Percentiles rank a stretch among this genome's conserved stretches.
Evolutionary conservation across 2,329 filamentous ascomycete species (phyloP).

Genomic region (Colletotrichum navitas): DNA sequence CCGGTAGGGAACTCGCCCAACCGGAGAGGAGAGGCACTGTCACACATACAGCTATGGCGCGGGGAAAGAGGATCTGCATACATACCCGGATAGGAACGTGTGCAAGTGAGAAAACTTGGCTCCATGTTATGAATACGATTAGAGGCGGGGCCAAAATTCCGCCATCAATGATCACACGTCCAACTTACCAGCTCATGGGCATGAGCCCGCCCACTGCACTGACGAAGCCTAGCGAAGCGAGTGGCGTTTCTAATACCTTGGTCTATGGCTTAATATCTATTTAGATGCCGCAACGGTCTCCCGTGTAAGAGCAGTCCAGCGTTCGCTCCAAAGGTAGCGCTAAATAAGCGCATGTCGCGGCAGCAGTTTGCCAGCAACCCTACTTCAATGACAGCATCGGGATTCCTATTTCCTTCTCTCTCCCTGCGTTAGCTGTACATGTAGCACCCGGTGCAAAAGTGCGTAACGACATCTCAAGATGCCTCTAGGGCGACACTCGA

Average conservation of each 20-base stretch:
- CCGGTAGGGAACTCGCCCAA: conserved; percentile 47
- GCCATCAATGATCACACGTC: not conserved
- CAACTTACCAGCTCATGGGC: not conserved
- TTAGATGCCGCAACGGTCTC: too few species aligned
- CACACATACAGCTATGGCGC: not conserved
- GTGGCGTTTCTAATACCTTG: not conserved
- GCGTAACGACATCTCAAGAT: not conserved
- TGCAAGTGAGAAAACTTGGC: not conserved
- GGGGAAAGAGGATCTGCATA: not conserved
- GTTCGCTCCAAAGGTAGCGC: not conserved
- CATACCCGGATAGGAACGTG: not conserved
- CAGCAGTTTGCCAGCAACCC: not conserved
- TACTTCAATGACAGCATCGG: not conserved
- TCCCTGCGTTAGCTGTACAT: not conserved
- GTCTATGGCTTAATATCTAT: not conserved
- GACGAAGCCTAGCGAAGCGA: not conserved
- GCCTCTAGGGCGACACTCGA: not conserved
- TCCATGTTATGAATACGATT: not conserved
- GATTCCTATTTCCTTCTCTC: not conserved
- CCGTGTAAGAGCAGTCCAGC: too few species aligned
- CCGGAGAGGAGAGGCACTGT: too few species aligned
- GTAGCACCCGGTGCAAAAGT: too few species aligned
- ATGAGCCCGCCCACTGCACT: not conserved
- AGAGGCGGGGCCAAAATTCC: not conserved
- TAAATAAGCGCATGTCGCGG: not conserved